Evolutionary conservation across 2,329 filamentous ascomycete species (phyloP).

Genomic region (Penicillium psychrosexuale): DNA sequence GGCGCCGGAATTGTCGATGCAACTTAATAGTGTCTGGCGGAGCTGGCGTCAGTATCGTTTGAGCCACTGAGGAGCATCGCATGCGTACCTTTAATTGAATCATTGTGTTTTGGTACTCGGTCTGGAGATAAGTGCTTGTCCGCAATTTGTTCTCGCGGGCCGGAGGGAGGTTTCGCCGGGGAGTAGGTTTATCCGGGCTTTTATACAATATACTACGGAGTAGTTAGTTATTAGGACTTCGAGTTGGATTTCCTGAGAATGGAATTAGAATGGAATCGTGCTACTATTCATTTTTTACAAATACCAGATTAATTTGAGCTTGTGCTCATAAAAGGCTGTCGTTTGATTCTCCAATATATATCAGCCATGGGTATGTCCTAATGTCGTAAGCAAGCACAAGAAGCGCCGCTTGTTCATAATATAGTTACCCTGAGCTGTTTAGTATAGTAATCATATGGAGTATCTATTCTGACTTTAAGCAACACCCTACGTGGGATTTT

Average conservation of each 20-base stretch:
- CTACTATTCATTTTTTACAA: neutral
- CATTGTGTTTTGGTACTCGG: constrained; percentile 59
- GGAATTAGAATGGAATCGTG: neutral
- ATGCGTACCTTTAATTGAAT: constrained; percentile 75
- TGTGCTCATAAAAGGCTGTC: too few relatives aligned
- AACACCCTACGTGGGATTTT: neutral
- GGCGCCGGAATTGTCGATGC: constrained; percentile 99
- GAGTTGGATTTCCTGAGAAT: neutral
- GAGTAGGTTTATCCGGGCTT: constrained; percentile 15
- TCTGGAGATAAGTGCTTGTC: constrained; percentile 17
- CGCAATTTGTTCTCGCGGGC: constrained; percentile 22
- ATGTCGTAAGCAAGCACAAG: neutral
- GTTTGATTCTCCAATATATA: neutral
- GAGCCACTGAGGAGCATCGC: neutral
- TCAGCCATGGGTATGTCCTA: neutral
- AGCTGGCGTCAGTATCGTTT: neutral
- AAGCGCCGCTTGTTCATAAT: neutral
- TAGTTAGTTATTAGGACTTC: neutral
- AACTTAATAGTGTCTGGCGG: constrained; percentile 86
- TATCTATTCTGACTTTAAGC: neutral
- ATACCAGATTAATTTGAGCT: neutral
- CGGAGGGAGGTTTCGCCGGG: constrained; percentile 22
- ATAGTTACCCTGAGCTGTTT: neutral
- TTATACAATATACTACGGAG: neutral
- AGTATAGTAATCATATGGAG: accelerated